phyloP scores from a whole-genome alignment of 2,329 filamentous ascomycete genomes.

The Drechslerella dactyloides region DNA sequence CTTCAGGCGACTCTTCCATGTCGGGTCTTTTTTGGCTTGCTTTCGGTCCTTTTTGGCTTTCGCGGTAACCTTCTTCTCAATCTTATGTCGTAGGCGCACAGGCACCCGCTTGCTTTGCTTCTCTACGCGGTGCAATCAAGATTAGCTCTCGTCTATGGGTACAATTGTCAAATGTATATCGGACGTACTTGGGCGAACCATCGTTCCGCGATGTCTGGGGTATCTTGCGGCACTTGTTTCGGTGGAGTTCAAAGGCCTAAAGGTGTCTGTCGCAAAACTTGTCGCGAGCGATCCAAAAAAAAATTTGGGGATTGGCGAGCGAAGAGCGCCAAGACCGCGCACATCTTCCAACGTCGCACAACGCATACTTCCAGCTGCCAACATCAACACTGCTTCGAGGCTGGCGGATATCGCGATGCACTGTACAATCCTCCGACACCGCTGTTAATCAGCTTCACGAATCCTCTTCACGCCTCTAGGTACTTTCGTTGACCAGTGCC shows the following conservation, averaged over 20 bases:
- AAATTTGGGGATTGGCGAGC: constrained; percentile 15
- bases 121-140: constrained; percentile 65
- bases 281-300: constrained; percentile 10
- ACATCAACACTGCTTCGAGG: neutral
- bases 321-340: constrained; percentile 23
- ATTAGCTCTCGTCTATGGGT: constrained; percentile 17
- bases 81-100: constrained; percentile 90
- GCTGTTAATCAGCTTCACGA: no score
- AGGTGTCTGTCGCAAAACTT: constrained; percentile 25
- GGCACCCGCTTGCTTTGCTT: constrained; percentile 92
- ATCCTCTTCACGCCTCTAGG: no score
- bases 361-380: neutral
- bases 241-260: constrained; percentile 13
- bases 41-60: constrained; percentile 93
- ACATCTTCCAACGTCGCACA: constrained; percentile 3
- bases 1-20: constrained; percentile 94
- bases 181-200: constrained; percentile 55
- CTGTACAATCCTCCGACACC: no score
- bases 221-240: constrained; percentile 1
- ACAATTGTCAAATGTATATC: neutral
- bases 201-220: constrained; percentile 35
- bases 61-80: constrained; percentile 85
- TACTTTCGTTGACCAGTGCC: no score
- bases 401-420: no score
- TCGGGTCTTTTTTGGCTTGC: constrained; percentile 90